These are phyloP conservation scores for Tricharina praecox DNA, from an alignment of 495 filamentous ascomycete genomes.

Conservation along the genomic window DNA sequence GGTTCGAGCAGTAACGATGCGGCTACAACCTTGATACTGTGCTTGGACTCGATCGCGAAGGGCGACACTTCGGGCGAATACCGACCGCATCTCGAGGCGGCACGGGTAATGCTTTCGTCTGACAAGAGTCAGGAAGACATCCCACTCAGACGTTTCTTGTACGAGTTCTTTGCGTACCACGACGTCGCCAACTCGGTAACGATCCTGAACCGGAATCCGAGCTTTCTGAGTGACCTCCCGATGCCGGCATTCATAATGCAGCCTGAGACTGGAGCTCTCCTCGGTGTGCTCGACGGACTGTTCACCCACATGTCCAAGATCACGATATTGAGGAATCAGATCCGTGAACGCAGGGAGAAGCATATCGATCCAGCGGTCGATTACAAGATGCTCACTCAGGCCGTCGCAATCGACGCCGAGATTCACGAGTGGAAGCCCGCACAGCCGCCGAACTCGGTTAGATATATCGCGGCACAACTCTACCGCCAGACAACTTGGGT, in stretches of 20 bases:
- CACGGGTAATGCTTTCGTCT: conserved; percentile 51
- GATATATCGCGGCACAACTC: conserved; percentile 59
- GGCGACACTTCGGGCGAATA: conserved; percentile 64
- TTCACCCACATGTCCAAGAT: conserved; percentile 69
- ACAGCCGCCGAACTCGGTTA: conserved; percentile 50
- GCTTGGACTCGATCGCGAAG: conserved; percentile 64
- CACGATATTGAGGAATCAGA: conserved; percentile 57
- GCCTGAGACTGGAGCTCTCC: conserved; percentile 51
- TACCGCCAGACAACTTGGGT: conserved; percentile 87
- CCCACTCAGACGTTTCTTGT: conserved; percentile 60
- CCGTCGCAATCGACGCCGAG: conserved; percentile 57
- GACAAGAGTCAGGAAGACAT: conserved; percentile 31
- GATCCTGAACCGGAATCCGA: conserved; percentile 36
- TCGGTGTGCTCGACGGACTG: conserved; percentile 77
- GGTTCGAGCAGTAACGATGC: conserved; percentile 38
- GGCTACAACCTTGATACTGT: conserved; percentile 70
- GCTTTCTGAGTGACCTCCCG: conserved; percentile 30
- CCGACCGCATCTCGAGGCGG: conserved; percentile 61
- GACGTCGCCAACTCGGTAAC: conserved; percentile 70
- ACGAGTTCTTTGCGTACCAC: conserved; percentile 88
- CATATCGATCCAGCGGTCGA: conserved; percentile 55
- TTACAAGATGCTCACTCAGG: conserved; percentile 55
- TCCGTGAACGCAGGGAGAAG: conserved; percentile 47
- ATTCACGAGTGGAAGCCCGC: conserved; percentile 61
- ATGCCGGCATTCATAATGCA: conserved; percentile 56